These are phyloP conservation scores for Auricularia cornea DNA, from an alignment of 768 basidiomycete genomes.

Conservation along the genomic window DNA sequence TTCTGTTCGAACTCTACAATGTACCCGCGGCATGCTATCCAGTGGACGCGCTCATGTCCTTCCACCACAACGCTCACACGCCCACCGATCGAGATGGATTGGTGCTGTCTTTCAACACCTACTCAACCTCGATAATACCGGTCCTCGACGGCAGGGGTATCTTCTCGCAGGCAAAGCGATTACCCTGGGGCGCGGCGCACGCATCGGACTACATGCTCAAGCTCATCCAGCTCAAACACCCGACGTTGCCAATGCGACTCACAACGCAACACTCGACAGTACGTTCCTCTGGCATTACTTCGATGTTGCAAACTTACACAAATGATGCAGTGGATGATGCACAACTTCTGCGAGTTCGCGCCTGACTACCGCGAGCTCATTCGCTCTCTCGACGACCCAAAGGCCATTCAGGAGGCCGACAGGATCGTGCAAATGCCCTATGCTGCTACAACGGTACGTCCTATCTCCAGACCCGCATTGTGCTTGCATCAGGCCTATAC, in stretches of 20 bases:
- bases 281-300: conserved; percentile 16
- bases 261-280: conserved; percentile 72
- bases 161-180: conserved; percentile 84
- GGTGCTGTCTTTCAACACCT: conserved; percentile 84
- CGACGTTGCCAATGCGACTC: conserved; percentile 82
- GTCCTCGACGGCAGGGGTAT: conserved; percentile 75
- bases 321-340: conserved; percentile 72
- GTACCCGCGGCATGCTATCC: conserved; percentile 83
- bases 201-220: conserved; percentile 88
- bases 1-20: conserved; percentile 89
- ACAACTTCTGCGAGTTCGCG: conserved; percentile 77
- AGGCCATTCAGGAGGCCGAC: conserved; percentile 51
- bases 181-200: conserved; percentile 90
- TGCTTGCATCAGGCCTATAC: neutral
- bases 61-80: conserved; percentile 62
- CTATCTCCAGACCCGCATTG: neutral
- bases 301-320: neutral
- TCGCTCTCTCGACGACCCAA: conserved; percentile 58
- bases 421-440: conserved; percentile 87
- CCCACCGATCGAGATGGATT: conserved; percentile 55
- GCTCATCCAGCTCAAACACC: conserved; percentile 91
- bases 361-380: conserved; percentile 65
- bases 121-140: conserved; percentile 86
- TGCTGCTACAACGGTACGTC: conserved; percentile 27
- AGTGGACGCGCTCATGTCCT: conserved; percentile 86